Base-by-base conservation (phyloP, 2,329 filamentous ascomycete genomes). In the Amphichorda felina region DNA sequence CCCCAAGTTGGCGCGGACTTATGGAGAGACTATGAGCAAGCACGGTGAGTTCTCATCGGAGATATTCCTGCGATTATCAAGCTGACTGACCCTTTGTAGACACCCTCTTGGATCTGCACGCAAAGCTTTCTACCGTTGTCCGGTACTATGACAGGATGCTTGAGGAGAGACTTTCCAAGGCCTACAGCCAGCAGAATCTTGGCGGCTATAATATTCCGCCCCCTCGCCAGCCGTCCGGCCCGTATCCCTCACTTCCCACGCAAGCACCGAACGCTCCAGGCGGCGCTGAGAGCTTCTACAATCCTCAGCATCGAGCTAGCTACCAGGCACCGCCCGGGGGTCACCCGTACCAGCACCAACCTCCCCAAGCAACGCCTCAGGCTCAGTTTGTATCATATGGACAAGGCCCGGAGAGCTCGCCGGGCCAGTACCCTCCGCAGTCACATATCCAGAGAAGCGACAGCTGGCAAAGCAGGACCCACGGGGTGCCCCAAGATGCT, bases 21-120 rank as follows among this genome's bases (percentile, higher is more conserved):
- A 96, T 53, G 91, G 91, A 37, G 91, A 98, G 63, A 95, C 91
- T 0, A 96, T 98, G 91, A 96, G 91, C 72, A 98, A 98, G 59
- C 91, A 96, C 57, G 88, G 85, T 85, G 64, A 54, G 75, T 60
- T 24, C 26, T n/a, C 6, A 13, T 28, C 13, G 14, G 13, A 24
- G 6, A 24, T 24, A 6, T 6, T 24, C 21, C 21, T 10, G 21
- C 21, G 6, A 24, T 11, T 10, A 8, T 29, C 8, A 6, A n/a
- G n/a, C n/a, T n/a, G n/a, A n/a, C n/a, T n/a, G n/a, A 8, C 16
- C 9, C 13, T 24, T 10, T 15, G 13, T 41, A 91, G 88, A 98
- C 55, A 91, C 89, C 1, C 69, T 98, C 8, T 72, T 96, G 17
- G 91, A 98, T 55, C 67, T 98, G 1, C 91, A 98, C 54, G 83